Evolutionary conservation across 495 filamentous ascomycete genomes (phyloP), one percentile per base, ranked within the genome.

Genomic region (Lepidopterella palustris): DNA sequence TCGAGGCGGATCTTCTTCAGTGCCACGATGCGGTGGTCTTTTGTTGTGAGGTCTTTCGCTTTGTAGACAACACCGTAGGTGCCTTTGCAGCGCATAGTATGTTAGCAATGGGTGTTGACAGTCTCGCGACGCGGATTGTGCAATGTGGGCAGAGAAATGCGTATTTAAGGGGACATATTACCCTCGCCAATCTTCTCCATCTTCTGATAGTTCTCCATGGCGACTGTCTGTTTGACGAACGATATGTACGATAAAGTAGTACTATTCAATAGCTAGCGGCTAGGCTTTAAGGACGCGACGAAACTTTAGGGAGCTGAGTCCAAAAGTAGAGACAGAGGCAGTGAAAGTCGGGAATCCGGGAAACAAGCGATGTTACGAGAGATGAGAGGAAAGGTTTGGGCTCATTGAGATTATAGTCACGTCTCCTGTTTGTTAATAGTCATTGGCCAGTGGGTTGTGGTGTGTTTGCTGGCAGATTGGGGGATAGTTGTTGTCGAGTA

Each of bases 141-240:
- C n/a, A 18, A 42, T 35, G 35, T 18, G 13, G 13, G 18, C 35
- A 2, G 35, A 35, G 35, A 18, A 2, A 11, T 42, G 9, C 24
- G 4, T 58, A 18, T 45, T 26, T 31, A 31, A 18, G 48, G 6
- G 9, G 18, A 6, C 9, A 49, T 20, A 58, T 55, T 74, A 96
- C 93, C 93, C 82, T 99, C 93, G 67, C 93, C 93, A 74, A 99
- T 95, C 78, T 99, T 99, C 80, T 99, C 93, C 59, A 99, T 87
- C 78, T 97, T 97, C 79, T 97, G 91, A 74, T 99, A 99, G 73
- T 97, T 96, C 72, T 99, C 93, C 93, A 99, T 99, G 64, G 59
- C 42, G 11, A 8, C 26, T 26, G 29, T 21, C 6, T 31, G 10
- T 6, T 31, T 45, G 20, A 15, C n/a, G 24, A 13, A 57, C 4